phyloP scores from a whole-genome alignment of 2,329 filamentous ascomycete species.

The Fusarium sp. region DNA sequence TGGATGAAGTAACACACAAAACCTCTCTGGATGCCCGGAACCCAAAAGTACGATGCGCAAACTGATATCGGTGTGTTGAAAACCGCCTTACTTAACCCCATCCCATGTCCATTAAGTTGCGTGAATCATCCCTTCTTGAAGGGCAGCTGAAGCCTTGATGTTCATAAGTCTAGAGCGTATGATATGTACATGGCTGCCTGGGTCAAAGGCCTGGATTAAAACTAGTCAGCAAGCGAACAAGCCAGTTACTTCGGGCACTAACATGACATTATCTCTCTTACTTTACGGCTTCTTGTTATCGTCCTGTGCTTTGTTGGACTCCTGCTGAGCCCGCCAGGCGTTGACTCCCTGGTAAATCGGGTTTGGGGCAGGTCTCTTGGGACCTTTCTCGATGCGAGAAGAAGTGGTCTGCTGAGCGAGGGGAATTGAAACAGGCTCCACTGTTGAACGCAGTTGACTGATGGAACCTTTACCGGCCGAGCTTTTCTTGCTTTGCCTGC shows the following conservation, averaged over 20 bases:
- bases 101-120: not conserved
- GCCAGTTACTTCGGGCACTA: rapidly evolving
- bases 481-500: not conserved
- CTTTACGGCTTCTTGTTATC: not conserved
- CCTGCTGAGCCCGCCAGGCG: slow-evolving; percentile 40
- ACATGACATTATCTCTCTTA: not conserved
- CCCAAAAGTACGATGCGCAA: not conserved
- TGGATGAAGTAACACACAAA: not conserved
- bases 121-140: not conserved
- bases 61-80: too few species aligned
- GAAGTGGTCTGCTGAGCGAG: not conserved
- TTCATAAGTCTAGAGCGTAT: too few species aligned
- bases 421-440: not conserved
- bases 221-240: not conserved
- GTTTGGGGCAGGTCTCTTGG: slow-evolving; percentile 16
- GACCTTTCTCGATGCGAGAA: slow-evolving; percentile 12
- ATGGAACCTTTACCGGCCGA: not conserved
- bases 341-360: slow-evolving; percentile 48
- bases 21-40: too few species aligned
- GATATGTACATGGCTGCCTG: too few species aligned
- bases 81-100: not conserved
- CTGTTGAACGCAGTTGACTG: not conserved
- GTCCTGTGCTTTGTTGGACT: not conserved
- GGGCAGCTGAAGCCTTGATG: too few species aligned
- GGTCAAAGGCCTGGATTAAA: not conserved